Conservation (phyloP, 2,329 filamentous ascomycete species). For the Metarhizium humberi region DNA sequence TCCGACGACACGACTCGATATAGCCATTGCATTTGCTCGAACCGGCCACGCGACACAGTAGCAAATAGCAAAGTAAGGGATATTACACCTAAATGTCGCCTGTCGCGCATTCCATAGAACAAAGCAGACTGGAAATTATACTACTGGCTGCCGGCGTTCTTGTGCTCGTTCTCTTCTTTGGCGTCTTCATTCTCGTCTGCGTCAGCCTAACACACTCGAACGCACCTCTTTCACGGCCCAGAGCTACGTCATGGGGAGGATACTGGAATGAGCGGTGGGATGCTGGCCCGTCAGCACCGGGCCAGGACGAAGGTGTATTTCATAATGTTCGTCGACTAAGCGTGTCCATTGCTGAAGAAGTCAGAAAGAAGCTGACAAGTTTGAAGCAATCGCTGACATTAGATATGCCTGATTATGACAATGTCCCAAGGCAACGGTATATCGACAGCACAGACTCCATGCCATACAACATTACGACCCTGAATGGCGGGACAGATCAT, state of each 20-base stretch:
- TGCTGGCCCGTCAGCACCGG: conserved; percentile 4
- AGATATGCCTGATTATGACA: not conserved
- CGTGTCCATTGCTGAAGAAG: conserved; percentile 14
- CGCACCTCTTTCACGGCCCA: not conserved
- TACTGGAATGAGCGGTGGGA: conserved; percentile 8
- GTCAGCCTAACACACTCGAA: conserved; percentile 12
- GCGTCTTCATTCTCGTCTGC: conserved; percentile 21
- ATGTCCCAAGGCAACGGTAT: not conserved
- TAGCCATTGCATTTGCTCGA: not conserved
- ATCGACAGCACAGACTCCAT: not conserved
- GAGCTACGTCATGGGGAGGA: conserved; percentile 10
- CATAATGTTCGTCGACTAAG: conserved; percentile 17
- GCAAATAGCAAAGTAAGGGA: not conserved
- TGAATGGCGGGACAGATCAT: not conserved
- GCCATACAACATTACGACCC: not conserved
- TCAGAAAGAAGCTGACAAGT: conserved; percentile 14
- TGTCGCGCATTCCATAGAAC: conserved; percentile 14
- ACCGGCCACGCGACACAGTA: not conserved
- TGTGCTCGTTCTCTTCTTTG: conserved; percentile 22
- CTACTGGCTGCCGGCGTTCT: conserved; percentile 23
- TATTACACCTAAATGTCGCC: conserved; percentile 13
- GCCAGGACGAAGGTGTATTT: conserved; percentile 15
- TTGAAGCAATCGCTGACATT: conserved; percentile 7
- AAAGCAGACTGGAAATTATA: conserved; percentile 22
- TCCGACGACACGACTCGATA: not conserved